Evolutionary conservation across 345 rosid genomes (phyloP).

Genomic region (Eucalyptus tenuipes): DNA sequence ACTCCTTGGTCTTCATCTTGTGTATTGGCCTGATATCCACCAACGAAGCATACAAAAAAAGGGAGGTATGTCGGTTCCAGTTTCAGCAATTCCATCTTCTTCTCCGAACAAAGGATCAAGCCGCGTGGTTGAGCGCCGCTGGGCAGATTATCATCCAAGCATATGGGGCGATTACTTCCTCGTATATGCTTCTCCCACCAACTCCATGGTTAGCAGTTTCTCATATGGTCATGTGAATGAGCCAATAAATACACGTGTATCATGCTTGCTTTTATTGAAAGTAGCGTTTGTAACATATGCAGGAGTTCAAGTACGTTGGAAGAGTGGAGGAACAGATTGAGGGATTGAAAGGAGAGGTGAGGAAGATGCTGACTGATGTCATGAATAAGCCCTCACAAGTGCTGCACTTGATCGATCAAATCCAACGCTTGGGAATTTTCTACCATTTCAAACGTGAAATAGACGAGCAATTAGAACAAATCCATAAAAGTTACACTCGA

Average conservation of each 20-base stretch:
- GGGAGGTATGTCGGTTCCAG: background rate
- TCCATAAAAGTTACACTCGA: background rate
- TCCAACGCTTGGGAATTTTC: constrained; percentile 24
- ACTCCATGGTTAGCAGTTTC: background rate
- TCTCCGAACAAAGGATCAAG: background rate
- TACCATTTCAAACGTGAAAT: constrained; percentile 26
- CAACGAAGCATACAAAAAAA: background rate
- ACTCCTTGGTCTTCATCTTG: background rate
- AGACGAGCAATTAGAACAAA: background rate
- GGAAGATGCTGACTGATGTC: background rate
- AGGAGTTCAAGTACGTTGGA: background rate
- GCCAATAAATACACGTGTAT: background rate
- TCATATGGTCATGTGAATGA: background rate
- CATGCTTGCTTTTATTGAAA: background rate
- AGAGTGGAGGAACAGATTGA: background rate
- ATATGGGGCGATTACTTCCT: constrained; percentile 14
- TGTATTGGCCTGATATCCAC: background rate
- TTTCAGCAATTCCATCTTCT: background rate
- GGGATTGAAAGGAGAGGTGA: constrained; percentile 3
- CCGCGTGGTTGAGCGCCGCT: background rate
- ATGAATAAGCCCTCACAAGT: background rate
- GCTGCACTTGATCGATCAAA: constrained; percentile 8
- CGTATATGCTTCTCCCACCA: background rate
- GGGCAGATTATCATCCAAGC: background rate
- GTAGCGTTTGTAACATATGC: background rate